Base-by-base conservation (phyloP, 2,329 filamentous ascomycete species). In the Pseudocercospora fuligena region DNA sequence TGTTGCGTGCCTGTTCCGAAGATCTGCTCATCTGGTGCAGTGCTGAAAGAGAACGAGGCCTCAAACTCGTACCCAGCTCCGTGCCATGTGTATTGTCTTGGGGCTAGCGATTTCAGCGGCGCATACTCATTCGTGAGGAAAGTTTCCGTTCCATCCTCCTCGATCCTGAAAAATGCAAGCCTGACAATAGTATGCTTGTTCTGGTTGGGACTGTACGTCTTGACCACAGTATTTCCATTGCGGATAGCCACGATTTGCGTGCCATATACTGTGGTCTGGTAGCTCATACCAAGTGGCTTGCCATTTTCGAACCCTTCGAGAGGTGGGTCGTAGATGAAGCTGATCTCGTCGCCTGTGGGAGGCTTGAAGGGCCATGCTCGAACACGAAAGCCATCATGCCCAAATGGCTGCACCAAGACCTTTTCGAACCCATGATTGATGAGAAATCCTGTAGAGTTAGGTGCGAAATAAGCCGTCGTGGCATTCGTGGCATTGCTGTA, bases 371-470 rank as follows among this genome's bases (percentile, higher is more conserved):
- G 76, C 79, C 78, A 80, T 7, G 79, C 78, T 61, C 79, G 74
- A 5, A 80, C 77, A 6, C 79, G 75, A 57, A 80, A 80, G 1
- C 79, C 79, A 68, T 80, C 79, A 59, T 78, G 79, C 12, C 79
- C 79, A 70, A 76, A 80, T 11, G 78, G 79, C 60, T 80, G 78
- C 5, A 80, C 76, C 1, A 80, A 70, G 1, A 80, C 70, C 1
- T 76, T 78, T 67, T 80, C 79, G 49, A 79, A 79, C 8, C 79
- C 79, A 73, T 80, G 78, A 33, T 78, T 75, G 63, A 80, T 75
- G 9, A 73, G 73, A 43, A 80, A 72, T 27, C 73, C 73, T n/a
- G 70, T 72, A 4, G 73, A 73, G 27, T 73, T 75, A 6, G 72
- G 72, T 0, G 70, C 53, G 19, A 71, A 64, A 60, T 71, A 73